Conservation (phyloP, 2,329 filamentous ascomycete genomes). For the Allantophomopsis lycopodina region DNA sequence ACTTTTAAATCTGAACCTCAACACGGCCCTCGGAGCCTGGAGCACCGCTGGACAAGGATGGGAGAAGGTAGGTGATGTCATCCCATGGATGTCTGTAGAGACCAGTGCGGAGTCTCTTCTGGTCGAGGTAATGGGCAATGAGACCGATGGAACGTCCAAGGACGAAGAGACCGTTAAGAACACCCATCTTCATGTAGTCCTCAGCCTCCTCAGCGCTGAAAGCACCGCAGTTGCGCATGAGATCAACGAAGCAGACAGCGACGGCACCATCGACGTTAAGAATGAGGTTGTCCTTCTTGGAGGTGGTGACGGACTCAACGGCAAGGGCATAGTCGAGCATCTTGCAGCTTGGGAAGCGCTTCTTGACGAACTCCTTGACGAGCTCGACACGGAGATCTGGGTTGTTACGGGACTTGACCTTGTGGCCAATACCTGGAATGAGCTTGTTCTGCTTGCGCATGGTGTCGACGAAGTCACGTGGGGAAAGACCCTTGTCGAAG, state of each 20-base stretch:
- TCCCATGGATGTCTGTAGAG: conserved; percentile 99
- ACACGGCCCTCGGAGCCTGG: conserved; percentile 75
- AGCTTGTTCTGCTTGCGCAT: conserved; percentile 99
- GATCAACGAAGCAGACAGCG: conserved; percentile 96
- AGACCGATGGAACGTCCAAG: conserved; percentile 94
- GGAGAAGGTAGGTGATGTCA: conserved; percentile 90
- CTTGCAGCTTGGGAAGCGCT: conserved; percentile 96
- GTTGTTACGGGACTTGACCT: conserved; percentile 99
- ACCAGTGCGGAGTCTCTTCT: conserved; percentile 97
- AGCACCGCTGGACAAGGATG: conserved; percentile 58
- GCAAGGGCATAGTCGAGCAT: conserved; percentile 97
- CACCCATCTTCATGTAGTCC: conserved; percentile 98
- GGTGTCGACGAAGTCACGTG: conserved; percentile 95
- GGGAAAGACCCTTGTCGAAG: conserved; percentile 94
- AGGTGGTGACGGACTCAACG: conserved; percentile 95
- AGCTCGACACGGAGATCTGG: conserved; percentile 98
- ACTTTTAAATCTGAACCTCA: conserved; percentile 57
- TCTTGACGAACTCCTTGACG: conserved; percentile 96
- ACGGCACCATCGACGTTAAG: conserved; percentile 98
- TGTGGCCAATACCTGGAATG: conserved; percentile 97
- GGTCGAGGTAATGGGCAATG: conserved; percentile 98
- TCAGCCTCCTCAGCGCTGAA: conserved; percentile 95
- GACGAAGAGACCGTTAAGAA: conserved; percentile 98
- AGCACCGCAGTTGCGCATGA: conserved; percentile 93
- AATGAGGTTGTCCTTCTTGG: conserved; percentile 99